Percentiles rank a stretch among this genome's conserved stretches.
Conservation (phyloP, 2,329 filamentous ascomycete species). For the Podosphaera fusca region DNA sequence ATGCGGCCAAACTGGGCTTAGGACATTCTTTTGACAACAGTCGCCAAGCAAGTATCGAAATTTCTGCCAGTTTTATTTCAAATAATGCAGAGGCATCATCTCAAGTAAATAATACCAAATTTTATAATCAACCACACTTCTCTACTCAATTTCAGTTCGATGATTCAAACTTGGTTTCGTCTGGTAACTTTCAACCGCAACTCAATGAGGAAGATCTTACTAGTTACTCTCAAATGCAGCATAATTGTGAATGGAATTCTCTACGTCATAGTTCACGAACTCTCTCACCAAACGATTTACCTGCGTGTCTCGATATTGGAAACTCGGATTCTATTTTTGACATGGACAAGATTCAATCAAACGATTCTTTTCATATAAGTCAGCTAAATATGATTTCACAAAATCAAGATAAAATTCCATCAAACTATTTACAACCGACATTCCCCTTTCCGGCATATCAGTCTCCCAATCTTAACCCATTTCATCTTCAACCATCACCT, state of each 20-base stretch:
- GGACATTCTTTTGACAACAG: slow-evolving; percentile 22
- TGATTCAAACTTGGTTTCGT: slow-evolving; percentile 9
- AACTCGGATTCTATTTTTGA: slow-evolving; percentile 38
- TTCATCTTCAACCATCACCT: slow-evolving; percentile 15
- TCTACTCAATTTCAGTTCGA: slow-evolving; percentile 12
- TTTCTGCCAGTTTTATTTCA: slow-evolving; percentile 15
- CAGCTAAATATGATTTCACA: slow-evolving; percentile 24
- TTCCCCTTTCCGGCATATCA: slow-evolving; percentile 16
- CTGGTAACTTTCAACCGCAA: slow-evolving; percentile 14
- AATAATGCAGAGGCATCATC: slow-evolving; percentile 9
- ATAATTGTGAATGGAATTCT: slow-evolving; percentile 23
- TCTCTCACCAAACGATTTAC: slow-evolving; percentile 35
- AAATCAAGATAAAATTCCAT: slow-evolving; percentile 12
- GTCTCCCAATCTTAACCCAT: slow-evolving; percentile 15
- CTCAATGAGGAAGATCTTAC: slow-evolving; percentile 14
- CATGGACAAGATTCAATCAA: slow-evolving; percentile 24
- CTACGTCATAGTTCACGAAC: slow-evolving; percentile 26
- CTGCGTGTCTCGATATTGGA: slow-evolving; percentile 35
- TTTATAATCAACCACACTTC: slow-evolving; percentile 17
- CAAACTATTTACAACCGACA: slow-evolving; percentile 13
- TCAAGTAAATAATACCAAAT: slow-evolving; percentile 20
- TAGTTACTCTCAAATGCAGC: slow-evolving; percentile 20
- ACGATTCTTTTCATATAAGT: slow-evolving; percentile 22
- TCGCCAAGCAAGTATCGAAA: slow-evolving; percentile 23
- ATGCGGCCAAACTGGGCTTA: slow-evolving; percentile 30